Percentiles rank a stretch among this genome's conserved stretches.
phyloP scores from a whole-genome alignment of 345 rosid species.

The Rhizophora apiculata region DNA sequence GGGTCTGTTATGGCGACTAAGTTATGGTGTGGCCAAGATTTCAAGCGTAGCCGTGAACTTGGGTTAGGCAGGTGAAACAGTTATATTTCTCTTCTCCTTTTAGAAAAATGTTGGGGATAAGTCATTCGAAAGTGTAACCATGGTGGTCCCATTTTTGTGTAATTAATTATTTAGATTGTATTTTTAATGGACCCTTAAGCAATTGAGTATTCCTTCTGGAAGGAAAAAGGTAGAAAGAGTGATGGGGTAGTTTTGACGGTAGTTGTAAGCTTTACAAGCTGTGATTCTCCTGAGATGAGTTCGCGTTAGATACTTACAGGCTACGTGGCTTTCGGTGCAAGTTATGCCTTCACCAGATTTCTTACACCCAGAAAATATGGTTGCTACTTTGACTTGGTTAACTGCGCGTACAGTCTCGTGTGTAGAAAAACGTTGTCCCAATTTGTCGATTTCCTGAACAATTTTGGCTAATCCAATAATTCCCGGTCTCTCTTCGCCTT shows the following conservation, averaged over 20 bases:
- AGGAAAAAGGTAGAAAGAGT: not conserved
- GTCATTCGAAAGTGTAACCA: no score
- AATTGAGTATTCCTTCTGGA: no score
- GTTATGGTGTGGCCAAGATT: not conserved
- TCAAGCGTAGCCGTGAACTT: not conserved
- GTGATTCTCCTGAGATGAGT: conserved; percentile 15
- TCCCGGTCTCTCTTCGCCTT: no score
- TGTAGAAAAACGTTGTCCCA: no score
- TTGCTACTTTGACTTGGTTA: no score
- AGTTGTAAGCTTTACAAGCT: not conserved
- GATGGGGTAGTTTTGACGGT: not conserved
- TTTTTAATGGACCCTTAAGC: no score
- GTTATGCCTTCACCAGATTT: conserved; percentile 24
- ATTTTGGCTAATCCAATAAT: no score
- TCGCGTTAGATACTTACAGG: not conserved
- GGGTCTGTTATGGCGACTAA: no score
- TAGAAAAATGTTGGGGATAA: not conserved
- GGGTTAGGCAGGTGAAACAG: conserved; percentile 5
- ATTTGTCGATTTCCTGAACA: no score
- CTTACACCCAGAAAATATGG: not conserved
- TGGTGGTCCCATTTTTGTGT: no score
- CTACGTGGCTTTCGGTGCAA: conserved; percentile 20
- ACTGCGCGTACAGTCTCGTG: no score
- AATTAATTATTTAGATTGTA: no score
- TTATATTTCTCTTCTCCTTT: not conserved